Evolutionary conservation across 805 yeast genomes (phyloP).

Genomic region (Pichia gijzeniarum): DNA sequence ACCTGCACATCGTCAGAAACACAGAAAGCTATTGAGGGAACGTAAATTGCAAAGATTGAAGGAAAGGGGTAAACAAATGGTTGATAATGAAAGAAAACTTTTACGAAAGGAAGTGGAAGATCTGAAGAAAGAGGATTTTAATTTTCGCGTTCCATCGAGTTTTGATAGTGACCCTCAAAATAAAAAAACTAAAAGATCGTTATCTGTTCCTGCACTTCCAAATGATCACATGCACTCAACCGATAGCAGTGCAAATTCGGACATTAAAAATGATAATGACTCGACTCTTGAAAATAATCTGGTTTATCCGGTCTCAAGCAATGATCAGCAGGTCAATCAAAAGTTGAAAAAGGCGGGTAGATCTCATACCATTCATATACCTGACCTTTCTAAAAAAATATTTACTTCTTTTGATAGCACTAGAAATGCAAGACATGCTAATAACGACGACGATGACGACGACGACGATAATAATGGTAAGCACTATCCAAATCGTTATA

Average conservation of each 20-base stretch:
- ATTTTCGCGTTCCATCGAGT: background rate
- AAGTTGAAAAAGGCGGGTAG: background rate
- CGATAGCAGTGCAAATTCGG: background rate
- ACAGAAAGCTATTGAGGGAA: slow-evolving; percentile 20
- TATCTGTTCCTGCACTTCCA: slow-evolving; percentile 1
- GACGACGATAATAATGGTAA: background rate
- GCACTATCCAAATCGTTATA: background rate
- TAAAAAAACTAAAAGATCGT: background rate
- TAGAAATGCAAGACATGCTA: background rate
- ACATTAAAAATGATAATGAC: background rate
- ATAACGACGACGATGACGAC: background rate
- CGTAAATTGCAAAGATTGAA: slow-evolving; percentile 5
- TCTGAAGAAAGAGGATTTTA: background rate
- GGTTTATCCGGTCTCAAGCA: background rate
- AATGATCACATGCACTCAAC: background rate
- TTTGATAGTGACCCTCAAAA: background rate
- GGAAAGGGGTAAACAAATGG: background rate
- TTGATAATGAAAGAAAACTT: background rate
- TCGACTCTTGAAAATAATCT: background rate
- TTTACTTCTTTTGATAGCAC: slow-evolving; percentile 1
- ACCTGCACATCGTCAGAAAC: slow-evolving; percentile 22
- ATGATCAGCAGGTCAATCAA: slow-evolving; percentile 2
- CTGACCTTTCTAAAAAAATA: slow-evolving; percentile 5
- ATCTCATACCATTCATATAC: slow-evolving; percentile 8
- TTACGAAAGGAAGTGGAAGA: slow-evolving; percentile 1